phyloP scores from a whole-genome alignment of 352 stramenopile genomes.

The Globisporangium megalacanthum region DNA sequence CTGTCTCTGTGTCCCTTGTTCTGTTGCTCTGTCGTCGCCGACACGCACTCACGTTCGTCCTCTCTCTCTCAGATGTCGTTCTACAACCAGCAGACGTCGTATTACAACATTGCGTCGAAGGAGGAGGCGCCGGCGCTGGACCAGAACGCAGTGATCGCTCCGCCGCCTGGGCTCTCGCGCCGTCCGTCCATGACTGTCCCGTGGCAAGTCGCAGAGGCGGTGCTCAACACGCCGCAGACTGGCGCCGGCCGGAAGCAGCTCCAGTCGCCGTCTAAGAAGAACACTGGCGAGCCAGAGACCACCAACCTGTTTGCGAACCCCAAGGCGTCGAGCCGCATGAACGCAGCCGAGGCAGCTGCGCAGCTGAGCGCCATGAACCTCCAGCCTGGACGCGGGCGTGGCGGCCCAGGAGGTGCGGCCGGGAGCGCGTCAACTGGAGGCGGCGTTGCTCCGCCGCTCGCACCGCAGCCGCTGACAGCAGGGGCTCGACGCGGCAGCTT shows the following conservation, averaged over 20 bases:
- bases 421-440: background rate
- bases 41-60: background rate
- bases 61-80: constrained; percentile 30
- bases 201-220: constrained; percentile 79
- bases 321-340: constrained; percentile 20
- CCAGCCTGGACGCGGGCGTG: constrained; percentile 39
- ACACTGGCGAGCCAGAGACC: constrained; percentile 14
- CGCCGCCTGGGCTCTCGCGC: constrained; percentile 64
- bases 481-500: constrained; percentile 64
- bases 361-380: constrained; percentile 51
- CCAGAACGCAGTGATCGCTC: constrained; percentile 61
- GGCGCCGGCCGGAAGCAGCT: constrained; percentile 61
- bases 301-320: constrained; percentile 36
- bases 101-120: constrained; percentile 62
- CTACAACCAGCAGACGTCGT: constrained; percentile 68
- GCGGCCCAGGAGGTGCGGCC: constrained; percentile 14
- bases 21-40: background rate
- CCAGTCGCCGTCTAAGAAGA: constrained; percentile 26
- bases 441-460: constrained; percentile 12
- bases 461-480: constrained; percentile 26
- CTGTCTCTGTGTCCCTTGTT: background rate
- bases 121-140: constrained; percentile 50
- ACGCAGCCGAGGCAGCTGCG: constrained; percentile 58
- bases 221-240: constrained; percentile 78
- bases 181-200: constrained; percentile 82